phyloP scores from a whole-genome alignment of 1,284 basidiomycete genomes.

The Pterulicium gracile region DNA sequence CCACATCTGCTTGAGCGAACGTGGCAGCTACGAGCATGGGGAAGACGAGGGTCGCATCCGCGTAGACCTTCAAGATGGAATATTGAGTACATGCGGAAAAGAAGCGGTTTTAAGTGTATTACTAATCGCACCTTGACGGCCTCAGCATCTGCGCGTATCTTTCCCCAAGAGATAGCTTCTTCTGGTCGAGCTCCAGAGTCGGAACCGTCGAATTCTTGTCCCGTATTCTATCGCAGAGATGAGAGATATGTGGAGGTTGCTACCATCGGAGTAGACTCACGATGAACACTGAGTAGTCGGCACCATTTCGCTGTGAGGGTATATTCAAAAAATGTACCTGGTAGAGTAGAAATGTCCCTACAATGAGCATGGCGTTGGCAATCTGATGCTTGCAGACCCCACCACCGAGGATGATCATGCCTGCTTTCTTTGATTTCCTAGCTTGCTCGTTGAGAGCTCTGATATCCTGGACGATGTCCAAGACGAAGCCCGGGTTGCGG shows the following conservation, averaged over 20 bases:
- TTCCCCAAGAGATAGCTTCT: conserved; percentile 99
- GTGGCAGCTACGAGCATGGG: conserved; percentile 84
- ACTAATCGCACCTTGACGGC: conserved; percentile 86
- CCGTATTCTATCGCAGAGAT: conserved; percentile 64
- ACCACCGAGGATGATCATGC: conserved; percentile 97
- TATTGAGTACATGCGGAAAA: conserved; percentile 3
- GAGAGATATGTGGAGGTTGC: neutral
- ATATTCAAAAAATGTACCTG: neutral
- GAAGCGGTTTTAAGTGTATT: neutral
- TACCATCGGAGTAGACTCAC: conserved; percentile 37
- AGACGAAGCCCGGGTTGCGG: conserved; percentile 76
- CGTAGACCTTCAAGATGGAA: conserved; percentile 38
- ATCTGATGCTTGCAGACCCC: conserved; percentile 99
- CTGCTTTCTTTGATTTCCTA: conserved; percentile 84
- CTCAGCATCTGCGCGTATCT: conserved; percentile 87
- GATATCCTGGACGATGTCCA: conserved; percentile 96
- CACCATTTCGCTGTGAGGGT: conserved; percentile 77
- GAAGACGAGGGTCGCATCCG: conserved; percentile 85
- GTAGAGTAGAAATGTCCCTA: conserved; percentile 20
- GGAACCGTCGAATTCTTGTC: conserved; percentile 98
- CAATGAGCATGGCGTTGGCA: conserved; percentile 98
- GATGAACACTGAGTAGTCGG: conserved; percentile 96
- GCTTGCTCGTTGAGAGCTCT: conserved; percentile 86
- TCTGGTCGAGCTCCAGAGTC: conserved; percentile 97
- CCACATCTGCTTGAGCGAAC: conserved; percentile 46